phyloP scores from a whole-genome alignment of 768 basidiomycete genomes.

The Baorangia bicolor region DNA sequence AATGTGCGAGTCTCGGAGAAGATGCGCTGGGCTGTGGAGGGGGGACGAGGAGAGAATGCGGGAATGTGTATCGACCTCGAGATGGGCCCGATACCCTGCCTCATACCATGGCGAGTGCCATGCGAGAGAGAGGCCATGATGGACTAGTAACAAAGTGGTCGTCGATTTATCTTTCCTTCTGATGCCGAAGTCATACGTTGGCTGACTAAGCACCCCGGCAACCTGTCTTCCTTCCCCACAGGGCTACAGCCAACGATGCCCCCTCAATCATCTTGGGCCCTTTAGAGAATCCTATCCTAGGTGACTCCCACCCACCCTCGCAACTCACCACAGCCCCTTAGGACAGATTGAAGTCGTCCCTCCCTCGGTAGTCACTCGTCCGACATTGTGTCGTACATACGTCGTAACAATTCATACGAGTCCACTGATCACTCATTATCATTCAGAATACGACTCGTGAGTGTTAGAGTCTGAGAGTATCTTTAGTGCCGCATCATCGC shows the following conservation, averaged over 20 bases:
- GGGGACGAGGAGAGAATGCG: slow-evolving; percentile 33
- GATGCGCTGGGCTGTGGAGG: slow-evolving; percentile 42
- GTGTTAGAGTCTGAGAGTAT: no score
- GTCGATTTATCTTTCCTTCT: neutral
- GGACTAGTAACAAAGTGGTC: neutral
- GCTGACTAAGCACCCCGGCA: slow-evolving; percentile 23
- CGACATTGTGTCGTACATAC: no score
- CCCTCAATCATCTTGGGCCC: no score
- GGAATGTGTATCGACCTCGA: slow-evolving; percentile 48
- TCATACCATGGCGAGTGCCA: slow-evolving; percentile 27
- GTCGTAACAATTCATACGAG: no score
- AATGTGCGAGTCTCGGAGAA: slow-evolving; percentile 55
- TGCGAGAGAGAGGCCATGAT: slow-evolving; percentile 28
- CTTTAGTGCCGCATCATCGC: neutral
- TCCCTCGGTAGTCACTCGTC: no score
- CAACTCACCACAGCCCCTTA: no score
- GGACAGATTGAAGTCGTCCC: no score
- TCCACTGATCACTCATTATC: no score
- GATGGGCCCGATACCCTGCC: slow-evolving; percentile 19
- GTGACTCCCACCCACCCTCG: no score
- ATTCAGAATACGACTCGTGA: neutral
- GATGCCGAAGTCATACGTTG: slow-evolving; percentile 15
- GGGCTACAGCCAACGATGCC: no score
- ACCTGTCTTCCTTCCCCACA: no score
- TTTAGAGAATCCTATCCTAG: no score